Percentiles rank a stretch among this genome's conserved stretches.
phyloP scores from a whole-genome alignment of 129 eudicot genomes.

The Logfia minima region DNA sequence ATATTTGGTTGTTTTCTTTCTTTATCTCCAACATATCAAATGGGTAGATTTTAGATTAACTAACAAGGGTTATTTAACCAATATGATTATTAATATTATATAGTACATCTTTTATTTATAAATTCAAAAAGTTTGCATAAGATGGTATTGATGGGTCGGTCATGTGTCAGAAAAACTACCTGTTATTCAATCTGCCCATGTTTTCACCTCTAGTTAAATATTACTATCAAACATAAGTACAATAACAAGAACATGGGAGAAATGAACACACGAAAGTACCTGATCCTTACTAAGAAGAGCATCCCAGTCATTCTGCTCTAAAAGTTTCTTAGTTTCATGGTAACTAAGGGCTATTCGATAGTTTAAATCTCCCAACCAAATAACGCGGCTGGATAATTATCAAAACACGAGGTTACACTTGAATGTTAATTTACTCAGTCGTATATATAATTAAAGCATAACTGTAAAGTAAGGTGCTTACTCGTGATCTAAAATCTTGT shows the following conservation, averaged over 20 bases:
- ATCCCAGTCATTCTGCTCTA: conserved; percentile 60
- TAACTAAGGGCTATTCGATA: conserved; percentile 64
- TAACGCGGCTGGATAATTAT: conserved; percentile 45
- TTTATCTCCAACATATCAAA: not conserved
- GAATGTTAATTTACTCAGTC: conserved; percentile 18
- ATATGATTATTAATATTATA: not conserved
- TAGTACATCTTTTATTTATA: not conserved
- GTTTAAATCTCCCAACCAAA: conserved; percentile 74
- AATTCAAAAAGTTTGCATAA: not conserved
- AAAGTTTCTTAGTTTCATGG: conserved; percentile 51
- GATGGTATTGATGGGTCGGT: not conserved
- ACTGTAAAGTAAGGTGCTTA: conserved; percentile 31
- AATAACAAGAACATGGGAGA: not conserved
- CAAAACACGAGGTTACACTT: conserved; percentile 1
- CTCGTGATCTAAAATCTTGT: conserved; percentile 68
- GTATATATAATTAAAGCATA: conserved; percentile 1
- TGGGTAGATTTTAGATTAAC: not conserved
- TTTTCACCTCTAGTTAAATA: not conserved
- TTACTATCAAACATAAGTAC: not conserved
- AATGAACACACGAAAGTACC: conserved; percentile 38
- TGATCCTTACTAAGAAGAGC: conserved; percentile 65
- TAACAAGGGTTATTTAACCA: not conserved
- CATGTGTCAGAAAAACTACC: not conserved
- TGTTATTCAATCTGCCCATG: not conserved
- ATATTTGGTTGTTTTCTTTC: not conserved